These are phyloP conservation scores for Amoebophrya sp. DNA, from an alignment of 169 alveolate species.

Conservation along the genomic window DNA sequence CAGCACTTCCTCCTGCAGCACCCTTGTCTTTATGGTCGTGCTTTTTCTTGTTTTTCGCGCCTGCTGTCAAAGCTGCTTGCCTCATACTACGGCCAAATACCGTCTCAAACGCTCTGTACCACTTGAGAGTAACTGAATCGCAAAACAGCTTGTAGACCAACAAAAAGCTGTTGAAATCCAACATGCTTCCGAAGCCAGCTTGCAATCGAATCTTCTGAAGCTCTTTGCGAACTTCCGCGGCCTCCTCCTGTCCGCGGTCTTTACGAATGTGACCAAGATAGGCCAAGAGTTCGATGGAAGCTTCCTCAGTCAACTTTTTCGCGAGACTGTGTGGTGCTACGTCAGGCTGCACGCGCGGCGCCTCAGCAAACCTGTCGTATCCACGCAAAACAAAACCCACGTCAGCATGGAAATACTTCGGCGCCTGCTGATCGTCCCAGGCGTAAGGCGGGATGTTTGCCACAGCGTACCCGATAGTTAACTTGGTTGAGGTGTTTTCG, in stretches of 20 bases:
- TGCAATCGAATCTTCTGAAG: not conserved
- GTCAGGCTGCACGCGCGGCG: not conserved
- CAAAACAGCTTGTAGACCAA: not conserved
- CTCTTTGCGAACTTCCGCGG: not conserved
- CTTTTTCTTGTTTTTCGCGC: too few species aligned
- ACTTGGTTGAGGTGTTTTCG: not conserved
- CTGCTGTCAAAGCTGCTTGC: not conserved
- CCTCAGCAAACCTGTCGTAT: not conserved
- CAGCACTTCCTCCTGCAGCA: not conserved
- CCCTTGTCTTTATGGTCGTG: not conserved
- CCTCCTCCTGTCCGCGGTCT: not conserved
- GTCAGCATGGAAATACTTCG: not conserved
- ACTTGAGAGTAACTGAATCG: not conserved
- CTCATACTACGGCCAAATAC: not conserved
- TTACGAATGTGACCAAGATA: not conserved
- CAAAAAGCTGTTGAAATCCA: not conserved
- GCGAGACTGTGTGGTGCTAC: not conserved
- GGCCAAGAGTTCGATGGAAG: not conserved
- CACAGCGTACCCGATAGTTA: not conserved
- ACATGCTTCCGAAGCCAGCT: not conserved
- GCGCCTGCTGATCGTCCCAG: not conserved
- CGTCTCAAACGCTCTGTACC: not conserved
- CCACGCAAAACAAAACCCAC: not conserved
- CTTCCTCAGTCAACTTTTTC: not conserved
- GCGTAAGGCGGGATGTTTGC: not conserved